A percentile compares a stretch with the other conserved stretches of the same genome.
Conservation (phyloP, 2,329 filamentous ascomycete species). For the Exophiala oligosperma region DNA sequence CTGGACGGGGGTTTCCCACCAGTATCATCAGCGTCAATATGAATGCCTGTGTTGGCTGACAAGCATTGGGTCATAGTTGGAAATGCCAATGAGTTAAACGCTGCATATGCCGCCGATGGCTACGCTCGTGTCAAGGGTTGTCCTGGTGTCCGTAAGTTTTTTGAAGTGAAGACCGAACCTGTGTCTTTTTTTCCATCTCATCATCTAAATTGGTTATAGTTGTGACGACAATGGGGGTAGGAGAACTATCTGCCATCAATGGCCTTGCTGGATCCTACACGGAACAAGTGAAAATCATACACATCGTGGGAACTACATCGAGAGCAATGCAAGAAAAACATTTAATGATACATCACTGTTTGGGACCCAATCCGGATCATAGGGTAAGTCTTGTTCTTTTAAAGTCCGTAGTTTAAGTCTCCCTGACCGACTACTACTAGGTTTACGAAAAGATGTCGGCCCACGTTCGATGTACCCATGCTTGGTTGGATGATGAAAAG, state of each 20-base stretch:
- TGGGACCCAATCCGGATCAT: slow-evolving; percentile 18
- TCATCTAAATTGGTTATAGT: slow-evolving; percentile 56
- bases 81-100: slow-evolving; percentile 57
- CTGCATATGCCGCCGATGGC: slow-evolving; percentile 73
- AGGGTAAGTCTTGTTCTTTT: neutral
- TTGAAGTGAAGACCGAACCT: no score
- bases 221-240: slow-evolving; percentile 61
- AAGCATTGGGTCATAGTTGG: neutral
- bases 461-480: slow-evolving; percentile 15
- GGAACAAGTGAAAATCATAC: slow-evolving; percentile 58
- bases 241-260: slow-evolving; percentile 42
- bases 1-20: neutral
- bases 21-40: neutral
- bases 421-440: neutral
- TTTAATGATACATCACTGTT: slow-evolving; percentile 36
- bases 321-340: slow-evolving; percentile 49
- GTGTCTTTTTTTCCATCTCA: no score
- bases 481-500: slow-evolving; percentile 16
- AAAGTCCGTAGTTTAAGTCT: no score
- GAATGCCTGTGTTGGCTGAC: neutral
- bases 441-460: slow-evolving; percentile 19
- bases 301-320: slow-evolving; percentile 58
- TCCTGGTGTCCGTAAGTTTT: neutral
- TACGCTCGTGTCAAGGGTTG: slow-evolving; percentile 61
- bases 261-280: slow-evolving; percentile 50